These are phyloP conservation scores for Coemansia pectinata DNA, from an alignment of 192 early-diverging fungal species.

Conservation along the genomic window DNA sequence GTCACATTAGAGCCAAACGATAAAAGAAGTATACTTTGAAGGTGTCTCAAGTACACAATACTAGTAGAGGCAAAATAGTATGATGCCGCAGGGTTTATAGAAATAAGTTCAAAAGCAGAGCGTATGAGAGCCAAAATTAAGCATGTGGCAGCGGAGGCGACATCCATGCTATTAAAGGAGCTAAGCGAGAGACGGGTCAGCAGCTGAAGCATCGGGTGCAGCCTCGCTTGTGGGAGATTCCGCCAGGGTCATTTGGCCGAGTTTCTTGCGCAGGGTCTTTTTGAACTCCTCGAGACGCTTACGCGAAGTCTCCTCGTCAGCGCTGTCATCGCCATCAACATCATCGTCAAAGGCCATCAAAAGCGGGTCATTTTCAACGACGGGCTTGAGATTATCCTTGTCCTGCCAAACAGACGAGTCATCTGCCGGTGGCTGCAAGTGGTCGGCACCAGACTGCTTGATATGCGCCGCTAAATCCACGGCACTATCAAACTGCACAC, in stretches of 20 bases:
- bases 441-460: conserved; percentile 56
- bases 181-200: background rate
- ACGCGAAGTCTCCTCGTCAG: conserved; percentile 35
- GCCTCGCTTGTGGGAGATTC: conserved; percentile 7
- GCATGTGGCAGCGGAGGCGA: background rate
- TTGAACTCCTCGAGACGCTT: conserved; percentile 41
- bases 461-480: conserved; percentile 66
- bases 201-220: background rate
- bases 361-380: conserved; percentile 84
- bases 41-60: background rate
- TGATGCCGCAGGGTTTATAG: background rate
- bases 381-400: conserved; percentile 73
- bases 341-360: conserved; percentile 71
- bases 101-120: background rate
- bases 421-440: conserved; percentile 54
- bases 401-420: conserved; percentile 71
- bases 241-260: conserved; percentile 18
- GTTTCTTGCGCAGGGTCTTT: conserved; percentile 30
- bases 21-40: background rate
- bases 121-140: background rate
- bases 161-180: background rate
- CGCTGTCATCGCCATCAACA: conserved; percentile 49
- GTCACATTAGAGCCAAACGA: background rate
- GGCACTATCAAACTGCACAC: conserved; percentile 46
- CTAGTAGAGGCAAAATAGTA: background rate